phyloP scores from a whole-genome alignment of 108 stramenopile genomes.

The Tribonema minus region DNA sequence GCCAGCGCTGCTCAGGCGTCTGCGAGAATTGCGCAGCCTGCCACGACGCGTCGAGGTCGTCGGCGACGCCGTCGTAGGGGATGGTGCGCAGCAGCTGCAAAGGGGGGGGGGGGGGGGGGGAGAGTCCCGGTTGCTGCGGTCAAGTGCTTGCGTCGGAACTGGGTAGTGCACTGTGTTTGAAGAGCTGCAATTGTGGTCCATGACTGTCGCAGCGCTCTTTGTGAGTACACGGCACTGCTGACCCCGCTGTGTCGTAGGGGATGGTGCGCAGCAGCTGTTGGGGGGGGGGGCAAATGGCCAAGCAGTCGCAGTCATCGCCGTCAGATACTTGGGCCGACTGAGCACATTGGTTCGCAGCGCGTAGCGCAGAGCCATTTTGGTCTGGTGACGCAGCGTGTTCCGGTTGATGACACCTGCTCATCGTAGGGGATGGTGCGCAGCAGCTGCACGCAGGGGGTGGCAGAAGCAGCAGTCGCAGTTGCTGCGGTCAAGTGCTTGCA shows the following conservation, averaged over 20 bases:
- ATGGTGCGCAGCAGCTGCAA: background rate
- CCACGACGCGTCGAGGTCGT: background rate
- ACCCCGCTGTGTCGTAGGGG: background rate
- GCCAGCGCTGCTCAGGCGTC: background rate
- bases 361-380: too few species aligned
- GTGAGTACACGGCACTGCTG: background rate
- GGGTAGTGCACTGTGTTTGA: background rate
- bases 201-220: background rate
- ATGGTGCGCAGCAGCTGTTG: background rate
- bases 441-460: background rate
- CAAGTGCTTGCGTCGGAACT: background rate
- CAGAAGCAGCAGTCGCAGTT: too few species aligned
- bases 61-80: background rate
- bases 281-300: too few species aligned
- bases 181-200: background rate
- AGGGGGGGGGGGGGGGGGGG: background rate
- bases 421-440: background rate
- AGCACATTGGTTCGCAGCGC: too few species aligned
- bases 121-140: background rate
- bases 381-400: too few species aligned
- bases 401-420: too few species aligned
- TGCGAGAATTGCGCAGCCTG: background rate
- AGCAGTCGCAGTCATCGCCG: too few species aligned
- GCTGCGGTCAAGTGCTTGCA: too few species aligned
- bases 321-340: too few species aligned